These are phyloP conservation scores for Oryza longistaminata DNA, from an alignment of 176 grass and related monocot genomes.

Conservation along the genomic window DNA sequence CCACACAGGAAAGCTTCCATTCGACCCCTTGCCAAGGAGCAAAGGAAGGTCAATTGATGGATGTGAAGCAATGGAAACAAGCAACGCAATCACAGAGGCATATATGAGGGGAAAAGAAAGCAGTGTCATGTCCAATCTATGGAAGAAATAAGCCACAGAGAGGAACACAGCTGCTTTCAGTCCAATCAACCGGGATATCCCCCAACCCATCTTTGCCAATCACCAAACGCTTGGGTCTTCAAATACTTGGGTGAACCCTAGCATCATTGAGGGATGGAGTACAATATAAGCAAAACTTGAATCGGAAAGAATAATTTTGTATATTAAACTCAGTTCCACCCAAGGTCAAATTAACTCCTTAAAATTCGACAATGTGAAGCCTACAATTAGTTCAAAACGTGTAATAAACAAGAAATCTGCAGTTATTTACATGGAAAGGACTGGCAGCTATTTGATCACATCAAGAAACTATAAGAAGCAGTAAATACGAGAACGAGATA, in stretches of 20 bases:
- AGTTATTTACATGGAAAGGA: background rate
- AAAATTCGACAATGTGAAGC: background rate
- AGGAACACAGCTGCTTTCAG: conserved; percentile 57
- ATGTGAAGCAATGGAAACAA: conserved; percentile 76
- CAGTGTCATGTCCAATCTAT: conserved; percentile 47
- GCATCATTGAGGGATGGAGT: conserved; percentile 3
- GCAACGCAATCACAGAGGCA: conserved; percentile 48
- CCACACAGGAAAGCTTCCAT: conserved; percentile 84
- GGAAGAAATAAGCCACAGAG: conserved; percentile 44
- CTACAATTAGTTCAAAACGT: background rate
- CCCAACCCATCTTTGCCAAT: conserved; percentile 51
- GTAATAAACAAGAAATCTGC: background rate
- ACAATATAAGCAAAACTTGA: conserved; percentile 16
- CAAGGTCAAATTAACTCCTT: background rate
- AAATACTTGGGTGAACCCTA: conserved; percentile 29
- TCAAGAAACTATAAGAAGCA: background rate
- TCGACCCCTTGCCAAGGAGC: conserved; percentile 70
- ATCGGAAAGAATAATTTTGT: background rate
- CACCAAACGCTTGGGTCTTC: conserved; percentile 14
- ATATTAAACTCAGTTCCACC: background rate
- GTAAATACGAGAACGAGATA: background rate
- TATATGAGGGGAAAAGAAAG: conserved; percentile 64
- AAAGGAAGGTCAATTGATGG: conserved; percentile 73
- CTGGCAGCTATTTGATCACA: background rate
- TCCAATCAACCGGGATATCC: conserved; percentile 79